Conservation (phyloP, 2,329 filamentous ascomycete genomes). For the Diatrype stigma region DNA sequence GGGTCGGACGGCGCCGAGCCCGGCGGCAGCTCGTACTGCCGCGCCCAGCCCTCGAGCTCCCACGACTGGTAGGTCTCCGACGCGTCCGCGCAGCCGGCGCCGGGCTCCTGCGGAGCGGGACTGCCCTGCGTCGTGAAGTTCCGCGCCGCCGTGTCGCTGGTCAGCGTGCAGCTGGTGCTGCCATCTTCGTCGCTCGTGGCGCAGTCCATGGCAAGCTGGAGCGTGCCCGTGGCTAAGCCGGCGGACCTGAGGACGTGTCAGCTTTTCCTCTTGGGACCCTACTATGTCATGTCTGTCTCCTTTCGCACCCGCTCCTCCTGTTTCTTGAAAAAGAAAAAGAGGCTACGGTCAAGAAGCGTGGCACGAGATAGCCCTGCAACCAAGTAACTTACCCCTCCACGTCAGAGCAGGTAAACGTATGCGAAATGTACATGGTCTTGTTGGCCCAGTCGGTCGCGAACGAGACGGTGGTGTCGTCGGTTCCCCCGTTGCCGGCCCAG, state of each 20-base stretch:
- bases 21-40: constrained; percentile 23
- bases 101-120: constrained; percentile 8
- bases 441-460: constrained; percentile 32
- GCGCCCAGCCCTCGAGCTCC: constrained; percentile 28
- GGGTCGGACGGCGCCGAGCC: constrained; percentile 12
- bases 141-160: constrained; percentile 8
- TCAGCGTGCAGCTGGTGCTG: constrained; percentile 19
- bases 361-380: not conserved
- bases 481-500: constrained; percentile 28
- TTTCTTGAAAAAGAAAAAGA: too few species aligned
- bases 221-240: constrained; percentile 25
- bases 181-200: constrained; percentile 14
- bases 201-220: constrained; percentile 27
- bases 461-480: constrained; percentile 26
- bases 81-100: constrained; percentile 19
- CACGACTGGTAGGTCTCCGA: constrained; percentile 27
- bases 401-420: constrained; percentile 31
- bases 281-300: too few species aligned
- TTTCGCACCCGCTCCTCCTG: too few species aligned
- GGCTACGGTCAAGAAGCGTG: too few species aligned
- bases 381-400: constrained; percentile 17
- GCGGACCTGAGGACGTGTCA: constrained; percentile 16
- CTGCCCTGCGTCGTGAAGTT: constrained; percentile 17
- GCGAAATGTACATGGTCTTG: constrained; percentile 28
- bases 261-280: not conserved